Conservation (phyloP, 306 rosid genomes). For the Cucumis hystrix region DNA sequence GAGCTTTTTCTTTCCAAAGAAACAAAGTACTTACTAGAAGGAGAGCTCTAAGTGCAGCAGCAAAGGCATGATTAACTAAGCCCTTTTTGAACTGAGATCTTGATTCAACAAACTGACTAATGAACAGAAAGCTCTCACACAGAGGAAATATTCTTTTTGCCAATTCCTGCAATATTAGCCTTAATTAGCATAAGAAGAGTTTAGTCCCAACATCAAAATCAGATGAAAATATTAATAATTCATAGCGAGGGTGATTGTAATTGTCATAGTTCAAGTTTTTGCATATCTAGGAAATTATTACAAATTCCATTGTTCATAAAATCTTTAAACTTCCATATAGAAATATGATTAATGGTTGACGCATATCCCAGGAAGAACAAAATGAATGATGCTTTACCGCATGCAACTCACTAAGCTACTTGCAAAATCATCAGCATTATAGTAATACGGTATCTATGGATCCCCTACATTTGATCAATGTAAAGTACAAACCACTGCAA, state of each 20-base stretch:
- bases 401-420: background rate
- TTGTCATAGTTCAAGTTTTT: background rate
- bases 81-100: constrained; percentile 91
- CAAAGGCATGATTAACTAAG: constrained; percentile 88
- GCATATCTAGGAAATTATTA: background rate
- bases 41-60: constrained; percentile 90
- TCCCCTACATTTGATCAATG: background rate
- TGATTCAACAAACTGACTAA: constrained; percentile 71
- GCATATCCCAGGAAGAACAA: background rate
- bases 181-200: constrained; percentile 1
- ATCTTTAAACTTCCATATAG: background rate
- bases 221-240: background rate
- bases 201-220: constrained; percentile 8
- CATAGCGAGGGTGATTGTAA: background rate
- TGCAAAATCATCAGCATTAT: background rate
- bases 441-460: background rate
- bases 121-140: constrained; percentile 69
- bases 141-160: constrained; percentile 79
- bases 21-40: constrained; percentile 59
- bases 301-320: background rate
- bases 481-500: background rate
- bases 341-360: background rate
- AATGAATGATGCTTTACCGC: background rate
- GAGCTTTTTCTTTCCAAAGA: background rate
- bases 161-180: constrained; percentile 53